Base-by-base conservation (phyloP, 2,329 filamentous ascomycete species). In the Phialophora tarda region DNA sequence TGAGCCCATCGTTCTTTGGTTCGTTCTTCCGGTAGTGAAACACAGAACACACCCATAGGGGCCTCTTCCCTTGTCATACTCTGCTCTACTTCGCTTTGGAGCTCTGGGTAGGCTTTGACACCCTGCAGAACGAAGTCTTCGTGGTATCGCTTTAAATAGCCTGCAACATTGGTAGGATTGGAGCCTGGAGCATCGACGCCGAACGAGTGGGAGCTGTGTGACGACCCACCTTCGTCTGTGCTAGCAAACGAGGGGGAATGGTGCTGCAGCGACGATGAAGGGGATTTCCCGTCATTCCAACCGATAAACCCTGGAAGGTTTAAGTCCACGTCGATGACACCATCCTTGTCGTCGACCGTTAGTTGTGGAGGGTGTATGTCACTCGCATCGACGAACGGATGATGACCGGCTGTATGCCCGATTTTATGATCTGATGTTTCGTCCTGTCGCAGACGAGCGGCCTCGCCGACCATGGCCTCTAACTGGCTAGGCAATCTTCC, bases 261-360 rank as follows among this genome's bases (percentile, higher is more conserved):
- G 44, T 67, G 67, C 14, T 57, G 66, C 1, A 59, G 41, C 12
- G 63, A 65, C 14, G 68, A 59, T 2, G 71, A 66, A 32, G 63
- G 56, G 32, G 67, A 64, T 23, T 65, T 69, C 14, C 56, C 38
- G 7, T 67, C 63, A 8, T 81, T 81, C 55, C 79, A 77, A 17
- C 69, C 64, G 10, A 80, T 79, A 77, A 83, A 82, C 10, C 83
- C 84, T 48, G 84, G 82, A 23, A 86, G 75, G 2, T 84, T 82
- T 54, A 87, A 81, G 64, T 87, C 84, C 58, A 88, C 84, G 71
- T 88, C 85, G 32, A 88, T 83, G n/a, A 87, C 82, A 1, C 85
- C 85, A 69, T 88, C 85, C 30, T 83, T 82, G 54, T 83, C 70
- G 44, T 73, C 70, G 3, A 73, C 72, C 11, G 59, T 67, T 1